phyloP scores from a whole-genome alignment of 2,329 filamentous ascomycete species.

The Fusarium buxicola region DNA sequence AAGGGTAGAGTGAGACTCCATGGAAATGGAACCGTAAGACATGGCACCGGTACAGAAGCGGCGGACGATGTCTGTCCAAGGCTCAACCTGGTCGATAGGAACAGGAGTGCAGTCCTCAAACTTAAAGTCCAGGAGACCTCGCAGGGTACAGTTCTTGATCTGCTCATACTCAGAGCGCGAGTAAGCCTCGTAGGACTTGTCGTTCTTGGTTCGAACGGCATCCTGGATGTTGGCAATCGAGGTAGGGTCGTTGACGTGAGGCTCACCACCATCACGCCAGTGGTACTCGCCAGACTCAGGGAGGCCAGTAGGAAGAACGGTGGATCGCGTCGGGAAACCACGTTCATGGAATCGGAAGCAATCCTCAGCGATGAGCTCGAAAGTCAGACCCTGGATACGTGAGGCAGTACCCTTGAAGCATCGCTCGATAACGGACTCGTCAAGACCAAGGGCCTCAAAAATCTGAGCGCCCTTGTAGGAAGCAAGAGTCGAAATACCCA shows the following conservation, averaged over 20 bases:
- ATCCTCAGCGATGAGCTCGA: slow-evolving; percentile 93
- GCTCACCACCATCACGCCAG: slow-evolving; percentile 96
- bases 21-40: slow-evolving; percentile 98
- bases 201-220: slow-evolving; percentile 95
- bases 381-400: slow-evolving; percentile 93
- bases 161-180: slow-evolving; percentile 93
- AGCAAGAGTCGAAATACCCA: slow-evolving; percentile 97
- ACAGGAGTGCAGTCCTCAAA: slow-evolving; percentile 88
- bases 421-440: slow-evolving; percentile 90
- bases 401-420: slow-evolving; percentile 96
- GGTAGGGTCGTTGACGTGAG: slow-evolving; percentile 93
- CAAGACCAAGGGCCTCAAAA: slow-evolving; percentile 93
- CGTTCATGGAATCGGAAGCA: slow-evolving; percentile 95
- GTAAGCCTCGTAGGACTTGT: slow-evolving; percentile 98
- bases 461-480: slow-evolving; percentile 99
- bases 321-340: slow-evolving; percentile 85
- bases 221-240: slow-evolving; percentile 98
- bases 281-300: slow-evolving; percentile 97
- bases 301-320: slow-evolving; percentile 81
- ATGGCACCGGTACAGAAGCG: slow-evolving; percentile 97
- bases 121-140: slow-evolving; percentile 94
- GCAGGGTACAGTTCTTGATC: slow-evolving; percentile 95
- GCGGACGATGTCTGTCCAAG: slow-evolving; percentile 97
- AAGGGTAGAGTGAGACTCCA: slow-evolving; percentile 96
- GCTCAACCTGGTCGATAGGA: slow-evolving; percentile 95